phyloP scores from a whole-genome alignment of 768 basidiomycete species.

The Coprinellus aureogranulatus region DNA sequence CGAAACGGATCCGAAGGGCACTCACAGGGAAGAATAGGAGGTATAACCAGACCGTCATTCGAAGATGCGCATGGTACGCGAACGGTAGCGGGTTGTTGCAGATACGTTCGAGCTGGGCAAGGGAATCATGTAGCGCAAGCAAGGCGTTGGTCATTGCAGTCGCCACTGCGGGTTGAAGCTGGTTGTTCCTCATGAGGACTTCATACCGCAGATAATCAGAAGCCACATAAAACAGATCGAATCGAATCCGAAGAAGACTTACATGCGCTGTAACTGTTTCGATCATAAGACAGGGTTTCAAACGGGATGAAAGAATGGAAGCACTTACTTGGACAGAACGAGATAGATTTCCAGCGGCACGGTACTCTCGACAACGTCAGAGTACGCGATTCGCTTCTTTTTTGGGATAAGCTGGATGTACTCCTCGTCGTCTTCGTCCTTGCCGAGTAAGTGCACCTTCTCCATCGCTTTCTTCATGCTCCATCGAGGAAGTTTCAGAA shows the following conservation, averaged over 20 bases:
- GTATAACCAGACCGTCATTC: conserved; percentile 55
- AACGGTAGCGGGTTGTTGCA: conserved; percentile 61
- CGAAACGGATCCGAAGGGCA: no score
- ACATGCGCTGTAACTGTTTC: conserved; percentile 52
- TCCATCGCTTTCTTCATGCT: no score
- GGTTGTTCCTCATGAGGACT: conserved; percentile 44
- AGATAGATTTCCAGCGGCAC: conserved; percentile 59
- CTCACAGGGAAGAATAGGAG: conserved; percentile 44
- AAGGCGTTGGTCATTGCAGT: conserved; percentile 45
- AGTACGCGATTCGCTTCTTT: conserved; percentile 20
- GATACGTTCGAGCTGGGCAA: conserved; percentile 54
- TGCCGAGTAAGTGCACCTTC: no score
- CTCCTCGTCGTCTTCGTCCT: no score
- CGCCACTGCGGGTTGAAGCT: conserved; percentile 51
- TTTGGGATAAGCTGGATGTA: conserved; percentile 27
- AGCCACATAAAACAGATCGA: not conserved
- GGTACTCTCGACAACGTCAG: conserved; percentile 51
- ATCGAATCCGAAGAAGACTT: not conserved
- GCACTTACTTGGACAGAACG: no score
- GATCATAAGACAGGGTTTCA: no score
- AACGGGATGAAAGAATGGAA: no score
- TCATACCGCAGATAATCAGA: no score
- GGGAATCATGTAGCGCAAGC: conserved; percentile 46
- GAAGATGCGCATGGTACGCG: conserved; percentile 68
- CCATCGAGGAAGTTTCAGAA: conserved; percentile 51